phyloP scores from a whole-genome alignment of 768 basidiomycete species.

The Lactarius hatsudake region DNA sequence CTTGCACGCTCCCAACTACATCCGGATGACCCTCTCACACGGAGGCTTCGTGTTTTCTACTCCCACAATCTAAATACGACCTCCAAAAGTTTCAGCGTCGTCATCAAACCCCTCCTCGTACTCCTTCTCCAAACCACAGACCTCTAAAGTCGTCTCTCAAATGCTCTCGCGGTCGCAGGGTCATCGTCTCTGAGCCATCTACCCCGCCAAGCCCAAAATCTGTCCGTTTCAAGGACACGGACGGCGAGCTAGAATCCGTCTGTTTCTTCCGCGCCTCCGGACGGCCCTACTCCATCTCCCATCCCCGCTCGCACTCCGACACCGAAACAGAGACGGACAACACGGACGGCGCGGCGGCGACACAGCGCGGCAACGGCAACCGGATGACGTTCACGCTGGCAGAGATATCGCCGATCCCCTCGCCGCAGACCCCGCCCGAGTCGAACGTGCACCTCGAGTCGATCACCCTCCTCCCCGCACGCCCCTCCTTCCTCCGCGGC shows the following conservation, averaged over 20 bases:
- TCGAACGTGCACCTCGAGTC: conserved; percentile 14
- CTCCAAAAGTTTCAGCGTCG: background rate
- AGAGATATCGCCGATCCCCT: conserved; percentile 6
- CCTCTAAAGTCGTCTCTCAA: conserved; percentile 11
- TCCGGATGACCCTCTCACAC: background rate
- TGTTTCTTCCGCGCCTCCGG: conserved; percentile 4
- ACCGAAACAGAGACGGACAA: conserved; percentile 15
- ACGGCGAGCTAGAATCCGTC: conserved; percentile 5
- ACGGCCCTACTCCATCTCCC: conserved; percentile 10
- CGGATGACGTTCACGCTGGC: background rate
- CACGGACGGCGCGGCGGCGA: background rate
- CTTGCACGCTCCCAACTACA: background rate
- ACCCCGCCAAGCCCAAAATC: background rate
- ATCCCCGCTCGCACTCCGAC: background rate
- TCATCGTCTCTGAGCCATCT: too few species aligned
- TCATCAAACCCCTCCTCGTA: background rate
- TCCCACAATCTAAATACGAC: background rate
- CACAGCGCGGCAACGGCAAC: too few species aligned
- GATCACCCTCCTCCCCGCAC: background rate
- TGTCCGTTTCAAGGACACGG: conserved; percentile 15
- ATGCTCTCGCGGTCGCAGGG: background rate
- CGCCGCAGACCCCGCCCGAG: background rate
- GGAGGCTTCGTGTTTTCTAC: background rate
- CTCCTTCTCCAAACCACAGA: background rate
- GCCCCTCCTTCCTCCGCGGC: conserved; percentile 36